Percentiles rank a stretch among this genome's conserved stretches.
phyloP scores from a whole-genome alignment of 129 eudicot species.

The Mikania micrantha region DNA sequence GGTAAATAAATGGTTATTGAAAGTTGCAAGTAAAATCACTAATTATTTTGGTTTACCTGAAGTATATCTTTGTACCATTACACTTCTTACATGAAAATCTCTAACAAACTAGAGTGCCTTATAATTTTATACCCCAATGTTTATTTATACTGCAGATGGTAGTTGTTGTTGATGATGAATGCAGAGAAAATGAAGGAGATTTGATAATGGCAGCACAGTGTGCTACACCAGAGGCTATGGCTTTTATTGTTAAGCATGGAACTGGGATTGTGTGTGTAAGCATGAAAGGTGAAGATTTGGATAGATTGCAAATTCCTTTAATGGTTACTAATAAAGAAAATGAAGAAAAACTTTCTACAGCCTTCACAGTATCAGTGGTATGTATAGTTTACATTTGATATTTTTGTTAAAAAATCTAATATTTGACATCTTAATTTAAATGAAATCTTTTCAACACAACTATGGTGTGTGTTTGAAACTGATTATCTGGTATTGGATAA shows the following conservation, averaged over 20 bases:
- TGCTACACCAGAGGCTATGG: constrained; percentile 78
- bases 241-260: constrained; percentile 79
- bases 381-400: constrained; percentile 6
- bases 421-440: neutral
- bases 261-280: constrained; percentile 86
- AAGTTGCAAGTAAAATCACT: too few species aligned
- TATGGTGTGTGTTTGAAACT: neutral
- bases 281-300: constrained; percentile 67
- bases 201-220: constrained; percentile 73
- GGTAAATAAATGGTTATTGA: too few species aligned
- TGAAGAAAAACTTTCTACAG: constrained; percentile 68
- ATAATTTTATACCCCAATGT: neutral
- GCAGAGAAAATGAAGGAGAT: constrained; percentile 90
- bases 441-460: neutral
- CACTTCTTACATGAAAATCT: too few species aligned
- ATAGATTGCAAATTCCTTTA: constrained; percentile 63
- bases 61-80: neutral
- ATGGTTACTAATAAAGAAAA: constrained; percentile 69
- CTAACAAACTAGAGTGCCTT: neutral
- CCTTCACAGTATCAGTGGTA: constrained; percentile 86
- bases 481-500: neutral
- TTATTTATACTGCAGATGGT: constrained; percentile 49
- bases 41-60: neutral
- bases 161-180: constrained; percentile 80
- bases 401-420: neutral